Evolutionary conservation across 805 yeast species (phyloP).

Genomic region (Lachancea mirantina): DNA sequence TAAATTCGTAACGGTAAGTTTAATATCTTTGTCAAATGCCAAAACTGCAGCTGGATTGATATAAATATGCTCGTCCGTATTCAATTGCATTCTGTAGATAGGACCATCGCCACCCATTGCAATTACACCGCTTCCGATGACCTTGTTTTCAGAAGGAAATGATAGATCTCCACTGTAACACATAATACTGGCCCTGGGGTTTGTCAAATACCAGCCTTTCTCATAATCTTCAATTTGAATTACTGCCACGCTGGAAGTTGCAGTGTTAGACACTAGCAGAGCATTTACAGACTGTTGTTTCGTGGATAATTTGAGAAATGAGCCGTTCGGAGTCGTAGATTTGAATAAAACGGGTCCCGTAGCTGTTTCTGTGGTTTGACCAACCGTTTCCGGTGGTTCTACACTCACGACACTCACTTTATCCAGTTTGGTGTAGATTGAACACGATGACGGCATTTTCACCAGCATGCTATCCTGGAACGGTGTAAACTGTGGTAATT

Average conservation of each 20-base stretch:
- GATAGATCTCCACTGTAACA: constrained; percentile 24
- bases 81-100: constrained; percentile 21
- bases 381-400: too few species aligned
- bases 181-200: constrained; percentile 14
- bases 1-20: constrained; percentile 4
- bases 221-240: constrained; percentile 19
- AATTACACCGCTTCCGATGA: constrained; percentile 24
- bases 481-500: constrained; percentile 19
- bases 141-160: constrained; percentile 9
- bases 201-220: constrained; percentile 19
- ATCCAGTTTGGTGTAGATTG: constrained; percentile 17
- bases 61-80: constrained; percentile 19
- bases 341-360: constrained; percentile 12
- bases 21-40: constrained; percentile 15
- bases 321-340: constrained; percentile 8
- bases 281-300: constrained; percentile 23
- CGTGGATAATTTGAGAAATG: constrained; percentile 14
- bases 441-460: constrained; percentile 18
- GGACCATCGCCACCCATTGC: constrained; percentile 30
- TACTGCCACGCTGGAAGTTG: constrained; percentile 21
- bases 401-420: constrained; percentile 15
- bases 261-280: constrained; percentile 24
- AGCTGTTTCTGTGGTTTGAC: constrained; percentile 3
- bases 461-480: constrained; percentile 18
- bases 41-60: constrained; percentile 18